Percentiles rank a stretch among this genome's conserved stretches.
Conservation (phyloP, 2,329 filamentous ascomycete species). For the Aspergillus fischeri region DNA sequence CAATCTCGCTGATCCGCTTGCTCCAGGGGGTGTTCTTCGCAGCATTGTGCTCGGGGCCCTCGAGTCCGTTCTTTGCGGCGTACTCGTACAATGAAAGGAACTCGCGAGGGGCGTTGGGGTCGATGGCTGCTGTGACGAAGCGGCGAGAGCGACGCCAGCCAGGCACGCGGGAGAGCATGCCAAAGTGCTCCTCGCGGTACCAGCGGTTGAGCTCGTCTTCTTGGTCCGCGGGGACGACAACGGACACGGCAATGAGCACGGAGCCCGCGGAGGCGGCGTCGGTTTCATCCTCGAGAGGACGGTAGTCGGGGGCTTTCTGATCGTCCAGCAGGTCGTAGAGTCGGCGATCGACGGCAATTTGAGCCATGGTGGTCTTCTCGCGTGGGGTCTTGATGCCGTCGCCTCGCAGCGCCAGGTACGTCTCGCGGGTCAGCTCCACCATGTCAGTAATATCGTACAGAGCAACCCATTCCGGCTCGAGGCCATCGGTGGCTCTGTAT, state of each 20-base stretch:
- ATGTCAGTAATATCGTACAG: conserved; percentile 78
- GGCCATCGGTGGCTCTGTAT: conserved; percentile 64
- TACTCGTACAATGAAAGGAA: conserved; percentile 72
- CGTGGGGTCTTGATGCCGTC: conserved; percentile 53
- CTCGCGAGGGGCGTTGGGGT: conserved; percentile 52
- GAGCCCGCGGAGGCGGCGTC: conserved; percentile 57
- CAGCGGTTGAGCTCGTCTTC: conserved; percentile 61
- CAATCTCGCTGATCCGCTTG: conserved; percentile 56
- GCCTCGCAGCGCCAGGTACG: conserved; percentile 55
- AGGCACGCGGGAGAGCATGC: conserved; percentile 66
- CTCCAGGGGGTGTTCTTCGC: conserved; percentile 61
- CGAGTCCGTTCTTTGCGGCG: conserved; percentile 61
- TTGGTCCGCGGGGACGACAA: conserved; percentile 54
- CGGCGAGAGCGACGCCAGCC: conserved; percentile 74
- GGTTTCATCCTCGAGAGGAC: conserved; percentile 56
- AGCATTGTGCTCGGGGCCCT: conserved; percentile 60
- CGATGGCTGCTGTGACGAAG: conserved; percentile 64
- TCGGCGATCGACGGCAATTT: conserved; percentile 65
- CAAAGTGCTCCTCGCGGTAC: conserved; percentile 71
- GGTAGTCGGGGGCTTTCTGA: conserved; percentile 54
- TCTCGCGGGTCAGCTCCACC: conserved; percentile 59
- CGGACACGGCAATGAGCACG: conserved; percentile 59
- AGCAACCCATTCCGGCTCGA: conserved; percentile 68
- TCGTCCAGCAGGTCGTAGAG: conserved; percentile 65
- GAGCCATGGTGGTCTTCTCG: conserved; percentile 58